Conservation (phyloP, 257 asterid species). For the Schizonepeta tenuifolia region DNA sequence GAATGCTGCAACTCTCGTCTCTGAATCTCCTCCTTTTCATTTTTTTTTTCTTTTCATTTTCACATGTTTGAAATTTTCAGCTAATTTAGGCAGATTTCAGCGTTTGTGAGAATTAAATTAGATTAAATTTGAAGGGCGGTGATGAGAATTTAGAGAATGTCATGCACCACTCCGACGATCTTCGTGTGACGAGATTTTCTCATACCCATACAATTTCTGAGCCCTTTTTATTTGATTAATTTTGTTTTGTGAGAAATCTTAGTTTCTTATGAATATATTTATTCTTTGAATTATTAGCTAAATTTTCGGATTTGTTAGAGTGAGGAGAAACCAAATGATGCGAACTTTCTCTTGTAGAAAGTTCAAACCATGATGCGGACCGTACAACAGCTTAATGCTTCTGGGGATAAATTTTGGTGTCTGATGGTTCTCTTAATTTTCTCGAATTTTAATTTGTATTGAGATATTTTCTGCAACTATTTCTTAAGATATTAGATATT, state of each 20-base stretch:
- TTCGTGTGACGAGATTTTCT: slow-evolving; percentile 40
- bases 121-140: slow-evolving; percentile 35
- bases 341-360: slow-evolving; percentile 40
- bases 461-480: too few relatives aligned
- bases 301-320: not conserved
- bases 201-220: slow-evolving; percentile 44
- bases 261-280: not conserved
- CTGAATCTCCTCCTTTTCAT: too few relatives aligned
- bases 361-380: slow-evolving; percentile 59
- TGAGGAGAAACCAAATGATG: slow-evolving; percentile 44
- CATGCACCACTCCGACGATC: slow-evolving; percentile 53
- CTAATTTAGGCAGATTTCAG: too few relatives aligned
- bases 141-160: slow-evolving; percentile 45
- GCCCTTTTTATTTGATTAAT: slow-evolving; percentile 12
- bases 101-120: too few relatives aligned
- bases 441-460: too few relatives aligned
- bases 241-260: not conserved
- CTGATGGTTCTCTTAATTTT: slow-evolving; percentile 38
- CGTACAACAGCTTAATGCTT: slow-evolving; percentile 42
- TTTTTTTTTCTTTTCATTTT: too few relatives aligned
- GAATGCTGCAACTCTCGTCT: too few relatives aligned
- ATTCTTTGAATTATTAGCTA: not conserved
- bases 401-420: slow-evolving; percentile 43
- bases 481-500: too few relatives aligned
- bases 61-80: too few relatives aligned